Conservation (phyloP, 2,329 filamentous ascomycete genomes). For the Parafenestella ontariensis region DNA sequence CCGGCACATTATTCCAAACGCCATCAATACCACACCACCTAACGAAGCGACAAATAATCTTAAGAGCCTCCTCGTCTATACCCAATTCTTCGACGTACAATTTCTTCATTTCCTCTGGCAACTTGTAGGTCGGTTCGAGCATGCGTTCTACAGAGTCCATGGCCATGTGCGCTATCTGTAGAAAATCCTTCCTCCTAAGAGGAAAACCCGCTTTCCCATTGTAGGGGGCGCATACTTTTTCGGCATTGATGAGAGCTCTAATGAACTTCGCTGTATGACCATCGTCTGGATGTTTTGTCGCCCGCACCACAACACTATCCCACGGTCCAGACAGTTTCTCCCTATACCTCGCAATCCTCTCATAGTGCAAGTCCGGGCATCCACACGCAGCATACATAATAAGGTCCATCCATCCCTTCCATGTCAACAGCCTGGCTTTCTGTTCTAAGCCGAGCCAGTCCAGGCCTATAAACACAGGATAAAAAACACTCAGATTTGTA, state of each 20-base stretch:
- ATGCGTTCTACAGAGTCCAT: slow-evolving; percentile 63
- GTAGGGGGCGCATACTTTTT: slow-evolving; percentile 56
- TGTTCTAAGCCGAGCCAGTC: slow-evolving; percentile 64
- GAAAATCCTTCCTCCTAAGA: slow-evolving; percentile 60
- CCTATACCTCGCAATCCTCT: slow-evolving; percentile 5
- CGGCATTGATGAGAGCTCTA: slow-evolving; percentile 60
- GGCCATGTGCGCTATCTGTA: slow-evolving; percentile 64
- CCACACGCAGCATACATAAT: slow-evolving; percentile 13
- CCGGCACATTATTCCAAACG: slow-evolving; percentile 13
- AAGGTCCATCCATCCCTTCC: slow-evolving; percentile 62
- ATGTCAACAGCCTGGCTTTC: slow-evolving; percentile 76
- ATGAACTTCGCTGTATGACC: slow-evolving; percentile 79
- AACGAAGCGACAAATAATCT: slow-evolving; percentile 7
- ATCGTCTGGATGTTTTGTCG: slow-evolving; percentile 64
- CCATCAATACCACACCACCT: slow-evolving; percentile 14
- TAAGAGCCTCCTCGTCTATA: slow-evolving; percentile 10
- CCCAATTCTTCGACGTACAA: slow-evolving; percentile 5
- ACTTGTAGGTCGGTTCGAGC: slow-evolving; percentile 5
- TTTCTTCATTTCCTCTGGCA: slow-evolving; percentile 10
- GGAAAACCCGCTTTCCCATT: neutral
- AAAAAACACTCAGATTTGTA: slow-evolving; percentile 75
- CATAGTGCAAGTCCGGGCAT: slow-evolving; percentile 5
- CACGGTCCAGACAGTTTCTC: slow-evolving; percentile 3
- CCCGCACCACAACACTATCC: slow-evolving; percentile 2
- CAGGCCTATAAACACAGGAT: slow-evolving; percentile 64